These are phyloP conservation scores for Gautieria morchelliformis DNA, from an alignment of 768 basidiomycete species.

Conservation along the genomic window DNA sequence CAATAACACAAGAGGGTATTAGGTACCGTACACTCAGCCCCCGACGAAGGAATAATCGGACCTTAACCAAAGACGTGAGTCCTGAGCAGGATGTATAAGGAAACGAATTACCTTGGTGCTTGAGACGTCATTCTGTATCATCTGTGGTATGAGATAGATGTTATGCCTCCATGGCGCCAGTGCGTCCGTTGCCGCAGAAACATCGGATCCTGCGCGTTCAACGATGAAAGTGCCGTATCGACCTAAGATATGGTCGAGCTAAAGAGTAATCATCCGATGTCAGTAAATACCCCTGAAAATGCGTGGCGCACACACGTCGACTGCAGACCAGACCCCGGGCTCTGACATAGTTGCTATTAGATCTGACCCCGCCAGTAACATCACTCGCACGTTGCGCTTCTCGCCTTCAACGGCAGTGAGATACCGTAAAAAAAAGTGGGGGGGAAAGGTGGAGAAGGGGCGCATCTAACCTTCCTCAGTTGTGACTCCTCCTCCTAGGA, in stretches of 20 bases:
- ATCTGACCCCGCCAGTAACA: slow-evolving; percentile 97
- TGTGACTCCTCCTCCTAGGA: slow-evolving; percentile 73
- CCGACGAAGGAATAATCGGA: slow-evolving; percentile 66
- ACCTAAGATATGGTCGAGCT: slow-evolving; percentile 96
- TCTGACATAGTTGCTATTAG: slow-evolving; percentile 97
- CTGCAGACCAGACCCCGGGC: slow-evolving; percentile 94
- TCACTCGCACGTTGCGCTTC: slow-evolving; percentile 67
- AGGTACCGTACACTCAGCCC: slow-evolving; percentile 84
- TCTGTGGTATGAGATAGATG: slow-evolving; percentile 85
- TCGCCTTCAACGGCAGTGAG: slow-evolving; percentile 33
- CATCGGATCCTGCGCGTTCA: slow-evolving; percentile 88
- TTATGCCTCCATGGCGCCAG: slow-evolving; percentile 72
- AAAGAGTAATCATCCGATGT: slow-evolving; percentile 3
- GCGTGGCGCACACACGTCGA: slow-evolving; percentile 60
- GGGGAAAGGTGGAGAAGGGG: not conserved
- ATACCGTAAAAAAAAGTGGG: slow-evolving; percentile 1
- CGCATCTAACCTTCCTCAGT: slow-evolving; percentile 40
- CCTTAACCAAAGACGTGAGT: slow-evolving; percentile 19
- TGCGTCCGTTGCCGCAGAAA: slow-evolving; percentile 71
- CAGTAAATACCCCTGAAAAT: not conserved
- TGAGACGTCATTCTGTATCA: slow-evolving; percentile 96
- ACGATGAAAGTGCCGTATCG: slow-evolving; percentile 92
- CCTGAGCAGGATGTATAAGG: not conserved
- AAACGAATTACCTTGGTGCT: slow-evolving; percentile 63
- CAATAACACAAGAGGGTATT: slow-evolving; percentile 80